Percentiles rank a stretch among this genome's conserved stretches.
Evolutionary conservation across 495 filamentous ascomycete species (phyloP).

Genomic region (Geopyxis carbonaria): DNA sequence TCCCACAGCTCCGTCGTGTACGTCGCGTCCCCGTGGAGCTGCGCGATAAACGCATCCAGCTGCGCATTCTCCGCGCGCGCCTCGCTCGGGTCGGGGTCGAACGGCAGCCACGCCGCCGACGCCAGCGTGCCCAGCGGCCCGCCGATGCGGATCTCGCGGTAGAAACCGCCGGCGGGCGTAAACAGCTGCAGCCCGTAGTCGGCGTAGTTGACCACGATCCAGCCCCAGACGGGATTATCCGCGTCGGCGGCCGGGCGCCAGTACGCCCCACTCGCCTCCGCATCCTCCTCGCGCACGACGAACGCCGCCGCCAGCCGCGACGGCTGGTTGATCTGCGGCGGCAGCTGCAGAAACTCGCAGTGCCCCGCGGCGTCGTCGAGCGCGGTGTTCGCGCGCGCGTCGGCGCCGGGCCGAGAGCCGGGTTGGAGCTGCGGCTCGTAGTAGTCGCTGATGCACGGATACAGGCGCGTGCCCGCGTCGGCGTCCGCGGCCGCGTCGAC

Average conservation of each 20-base stretch:
- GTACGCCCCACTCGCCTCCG: not conserved
- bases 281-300: conserved; percentile 12
- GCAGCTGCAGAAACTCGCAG: conserved; percentile 31
- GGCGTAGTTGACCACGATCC: conserved; percentile 37
- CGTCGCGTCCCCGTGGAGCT: conserved; percentile 10
- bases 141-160: conserved; percentile 32
- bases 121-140: conserved; percentile 13
- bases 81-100: conserved; percentile 3
- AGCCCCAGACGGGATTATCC: conserved; percentile 39
- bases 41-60: conserved; percentile 26
- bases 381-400: conserved; percentile 17
- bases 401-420: not conserved
- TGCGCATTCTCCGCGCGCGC: conserved; percentile 20
- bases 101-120: conserved; percentile 27
- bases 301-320: conserved; percentile 31
- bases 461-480: conserved; percentile 19
- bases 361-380: conserved; percentile 5
- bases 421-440: conserved; percentile 11
- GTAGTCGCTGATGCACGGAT: conserved; percentile 21
- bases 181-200: conserved; percentile 36
- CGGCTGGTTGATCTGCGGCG: conserved; percentile 34
- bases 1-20: conserved; percentile 28
- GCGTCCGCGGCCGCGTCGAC: conserved; percentile 4
- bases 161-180: conserved; percentile 33
- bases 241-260: conserved; percentile 26